These are phyloP conservation scores for Vishniacozyma victoriae DNA, from an alignment of 768 basidiomycete genomes.

Conservation along the genomic window DNA sequence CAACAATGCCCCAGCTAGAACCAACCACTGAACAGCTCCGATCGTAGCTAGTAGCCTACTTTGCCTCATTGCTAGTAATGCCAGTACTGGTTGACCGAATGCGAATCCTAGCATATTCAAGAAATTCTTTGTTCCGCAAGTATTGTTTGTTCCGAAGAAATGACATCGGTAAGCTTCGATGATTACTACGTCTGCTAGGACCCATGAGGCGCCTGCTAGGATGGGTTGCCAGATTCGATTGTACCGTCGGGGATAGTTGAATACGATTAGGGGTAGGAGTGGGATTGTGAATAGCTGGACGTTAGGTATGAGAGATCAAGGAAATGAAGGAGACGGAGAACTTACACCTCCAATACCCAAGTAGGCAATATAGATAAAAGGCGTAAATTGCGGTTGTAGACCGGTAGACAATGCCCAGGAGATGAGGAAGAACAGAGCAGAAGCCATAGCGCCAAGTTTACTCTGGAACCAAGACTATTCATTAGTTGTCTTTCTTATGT, in stretches of 20 bases:
- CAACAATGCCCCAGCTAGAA: conserved; percentile 36
- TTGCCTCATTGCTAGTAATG: conserved; percentile 47
- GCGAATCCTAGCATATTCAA: conserved; percentile 34
- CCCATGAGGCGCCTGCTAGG: conserved; percentile 39
- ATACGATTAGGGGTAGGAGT: conserved; percentile 28
- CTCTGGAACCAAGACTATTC: conserved; percentile 37
- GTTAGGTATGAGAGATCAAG: background rate
- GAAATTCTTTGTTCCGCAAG: conserved; percentile 46
- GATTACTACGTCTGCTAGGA: conserved; percentile 29
- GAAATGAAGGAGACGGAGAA: no score
- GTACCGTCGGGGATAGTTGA: conserved; percentile 33
- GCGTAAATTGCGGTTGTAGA: conserved; percentile 20
- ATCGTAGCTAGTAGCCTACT: conserved; percentile 35
- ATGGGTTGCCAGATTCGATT: conserved; percentile 33
- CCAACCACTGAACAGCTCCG: conserved; percentile 40
- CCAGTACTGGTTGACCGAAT: conserved; percentile 44
- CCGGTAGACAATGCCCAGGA: conserved; percentile 37
- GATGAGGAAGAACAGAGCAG: conserved; percentile 34
- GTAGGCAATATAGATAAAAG: conserved; percentile 24
- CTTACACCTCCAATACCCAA: conserved; percentile 34
- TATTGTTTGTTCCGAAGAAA: conserved; percentile 24
- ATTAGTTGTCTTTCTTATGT: background rate
- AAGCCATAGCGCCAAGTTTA: conserved; percentile 29
- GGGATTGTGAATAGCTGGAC: conserved; percentile 37
- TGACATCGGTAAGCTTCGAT: conserved; percentile 35